Percentiles rank a stretch among this genome's conserved stretches.
Conservation (phyloP, 1,284 basidiomycete species). For the Puccinia coronata region DNA sequence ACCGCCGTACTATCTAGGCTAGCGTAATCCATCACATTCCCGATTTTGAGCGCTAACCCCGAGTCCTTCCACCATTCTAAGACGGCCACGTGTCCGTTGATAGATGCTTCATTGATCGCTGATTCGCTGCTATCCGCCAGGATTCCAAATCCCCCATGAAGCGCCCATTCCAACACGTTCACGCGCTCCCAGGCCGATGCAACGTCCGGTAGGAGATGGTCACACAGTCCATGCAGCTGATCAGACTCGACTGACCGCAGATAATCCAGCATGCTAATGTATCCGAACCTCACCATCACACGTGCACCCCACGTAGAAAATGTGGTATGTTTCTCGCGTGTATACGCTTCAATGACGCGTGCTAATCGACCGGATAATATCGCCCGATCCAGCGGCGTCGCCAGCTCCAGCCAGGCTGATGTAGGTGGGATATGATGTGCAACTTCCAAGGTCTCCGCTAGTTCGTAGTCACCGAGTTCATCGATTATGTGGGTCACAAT, state of each 20-base stretch:
- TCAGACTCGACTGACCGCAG: conserved; percentile 66
- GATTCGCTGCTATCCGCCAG: conserved; percentile 42
- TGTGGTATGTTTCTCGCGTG: conserved; percentile 63
- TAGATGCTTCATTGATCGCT: conserved; percentile 51
- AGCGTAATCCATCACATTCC: conserved; percentile 76
- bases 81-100: conserved; percentile 64
- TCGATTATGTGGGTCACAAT: conserved; percentile 74
- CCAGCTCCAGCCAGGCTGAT: conserved; percentile 67
- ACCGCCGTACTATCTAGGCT: conserved; percentile 65
- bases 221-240: conserved; percentile 52
- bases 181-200: conserved; percentile 56
- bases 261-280: conserved; percentile 72
- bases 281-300: conserved; percentile 70
- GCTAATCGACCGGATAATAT: conserved; percentile 68
- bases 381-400: conserved; percentile 69
- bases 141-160: conserved; percentile 53
- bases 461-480: conserved; percentile 75
- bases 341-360: conserved; percentile 61
- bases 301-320: conserved; percentile 71
- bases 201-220: conserved; percentile 55
- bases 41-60: conserved; percentile 70
- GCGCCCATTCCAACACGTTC: conserved; percentile 63
- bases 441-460: conserved; percentile 71
- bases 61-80: conserved; percentile 75
- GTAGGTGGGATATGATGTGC: conserved; percentile 70